Evolutionary conservation across 352 stramenopile species (phyloP), one percentile per base, ranked within the genome.

Genomic region (Pythium phragmiticola): DNA sequence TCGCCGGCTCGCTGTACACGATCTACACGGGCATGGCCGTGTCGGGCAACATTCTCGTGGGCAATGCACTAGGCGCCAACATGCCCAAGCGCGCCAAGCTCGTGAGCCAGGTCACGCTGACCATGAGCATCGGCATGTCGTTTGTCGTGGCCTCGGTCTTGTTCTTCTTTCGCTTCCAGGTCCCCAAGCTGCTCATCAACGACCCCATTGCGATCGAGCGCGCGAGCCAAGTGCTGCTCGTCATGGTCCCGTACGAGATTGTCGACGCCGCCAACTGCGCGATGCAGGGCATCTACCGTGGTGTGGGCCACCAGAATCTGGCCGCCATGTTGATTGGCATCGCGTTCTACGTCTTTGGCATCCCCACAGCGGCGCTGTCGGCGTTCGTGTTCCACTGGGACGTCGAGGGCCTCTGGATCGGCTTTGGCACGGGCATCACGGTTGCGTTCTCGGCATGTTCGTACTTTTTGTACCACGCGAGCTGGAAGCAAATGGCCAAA

Each of bases 1-100:
- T 93, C 37, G 73, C 75, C 13, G 77, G 84, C 54, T 82, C 72
- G 23, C 64, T 87, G 60, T 65, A 63, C 78, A 82, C 49, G 87
- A 84, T 82, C 42, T 94, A 89, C 68, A 93, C 93, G 85, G 87
- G 84, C 6, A 69, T 87, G 30, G 68, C 75, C 1, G 77, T 92
- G 3, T 72, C 83, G 7, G 77, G 68, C 17, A 94, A 84, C 60
- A 78, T 94, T 54, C 74, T 81, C 39, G 80, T 94, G 12, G 84
- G 87, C 42, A 92, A 94, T 53, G 80, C 73, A 6, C 66, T 94
- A 0, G 87, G 87, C 16, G 82, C 83, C 8, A 82, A 88, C 52
- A 66, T 86, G 21, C 68, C 80, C 12, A 72, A 76, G 26, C 70
- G 80, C 33, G 87, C 87, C 21, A 50, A 77, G 57, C 62, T 93